Conservation (phyloP, 441 rosid genomes). For the Populus hybrid region DNA sequence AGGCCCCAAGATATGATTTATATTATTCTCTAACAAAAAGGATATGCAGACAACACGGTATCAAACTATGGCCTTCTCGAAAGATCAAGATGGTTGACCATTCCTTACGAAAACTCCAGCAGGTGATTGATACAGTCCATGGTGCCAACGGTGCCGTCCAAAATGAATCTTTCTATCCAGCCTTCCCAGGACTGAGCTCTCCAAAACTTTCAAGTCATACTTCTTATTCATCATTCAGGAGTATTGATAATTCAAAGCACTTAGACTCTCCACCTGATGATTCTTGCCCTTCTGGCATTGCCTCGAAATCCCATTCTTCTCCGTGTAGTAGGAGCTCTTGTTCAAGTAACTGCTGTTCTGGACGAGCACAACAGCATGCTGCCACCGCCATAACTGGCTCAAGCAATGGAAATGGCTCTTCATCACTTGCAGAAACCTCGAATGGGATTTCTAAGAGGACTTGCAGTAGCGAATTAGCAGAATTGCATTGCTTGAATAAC, state of each 20-base stretch:
- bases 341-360: slow-evolving; percentile 38
- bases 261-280: slow-evolving; percentile 18
- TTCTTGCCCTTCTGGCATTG: slow-evolving; percentile 14
- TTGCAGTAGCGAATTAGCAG: slow-evolving; percentile 38
- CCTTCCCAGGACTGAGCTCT: slow-evolving; percentile 45
- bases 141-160: slow-evolving; percentile 42
- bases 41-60: slow-evolving; percentile 37
- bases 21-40: slow-evolving; percentile 8
- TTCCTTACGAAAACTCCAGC: slow-evolving; percentile 34
- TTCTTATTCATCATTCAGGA: slow-evolving; percentile 18
- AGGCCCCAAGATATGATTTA: too few species aligned
- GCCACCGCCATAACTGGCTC: slow-evolving; percentile 9
- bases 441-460: slow-evolving; percentile 46
- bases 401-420: slow-evolving; percentile 24
- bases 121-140: slow-evolving; percentile 30
- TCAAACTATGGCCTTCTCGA: slow-evolving; percentile 35
- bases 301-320: slow-evolving; percentile 32
- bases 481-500: slow-evolving; percentile 34
- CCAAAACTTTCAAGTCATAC: slow-evolving; percentile 19
- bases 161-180: slow-evolving; percentile 40
- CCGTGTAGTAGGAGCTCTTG: slow-evolving; percentile 41
- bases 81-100: slow-evolving; percentile 35
- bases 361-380: slow-evolving; percentile 24
- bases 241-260: slow-evolving; percentile 9
- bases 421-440: slow-evolving; percentile 30